phyloP scores from a whole-genome alignment of 129 eudicot species.

The Flaveria ramosissima region DNA sequence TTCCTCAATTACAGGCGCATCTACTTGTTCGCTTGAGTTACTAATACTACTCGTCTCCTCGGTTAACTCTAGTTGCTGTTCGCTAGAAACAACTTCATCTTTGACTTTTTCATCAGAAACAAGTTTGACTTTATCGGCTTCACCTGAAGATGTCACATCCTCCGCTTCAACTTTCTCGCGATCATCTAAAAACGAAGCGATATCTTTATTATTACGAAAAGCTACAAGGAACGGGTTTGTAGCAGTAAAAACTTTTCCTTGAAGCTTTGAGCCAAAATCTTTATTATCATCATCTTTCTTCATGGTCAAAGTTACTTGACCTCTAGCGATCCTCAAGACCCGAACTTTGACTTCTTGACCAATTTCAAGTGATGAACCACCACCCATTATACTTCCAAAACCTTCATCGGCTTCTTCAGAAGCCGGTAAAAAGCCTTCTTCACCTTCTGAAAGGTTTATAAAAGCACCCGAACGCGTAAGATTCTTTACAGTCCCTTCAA shows the following conservation, averaged over 20 bases:
- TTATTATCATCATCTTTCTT: conserved; percentile 58
- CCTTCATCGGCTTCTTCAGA: conserved; percentile 83
- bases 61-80: conserved; percentile 6
- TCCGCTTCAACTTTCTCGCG: conserved; percentile 49
- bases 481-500: conserved; percentile 83
- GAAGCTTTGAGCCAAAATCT: conserved; percentile 47
- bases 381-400: conserved; percentile 56
- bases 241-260: conserved; percentile 57
- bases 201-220: conserved; percentile 62
- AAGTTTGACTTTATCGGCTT: conserved; percentile 31
- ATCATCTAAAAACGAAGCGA: conserved; percentile 72
- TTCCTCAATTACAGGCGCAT: conserved; percentile 19
- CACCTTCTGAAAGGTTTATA: conserved; percentile 80
- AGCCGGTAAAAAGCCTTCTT: conserved; percentile 84
- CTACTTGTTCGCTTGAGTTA: conserved; percentile 36
- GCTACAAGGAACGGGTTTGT: conserved; percentile 83
- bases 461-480: conserved; percentile 75
- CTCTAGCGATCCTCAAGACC: conserved; percentile 71
- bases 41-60: conserved; percentile 8
- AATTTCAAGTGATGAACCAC: conserved; percentile 53
- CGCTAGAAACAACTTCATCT: conserved; percentile 13
- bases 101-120: conserved; percentile 28
- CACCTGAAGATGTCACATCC: conserved; percentile 21
- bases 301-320: conserved; percentile 80
- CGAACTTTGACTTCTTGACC: conserved; percentile 92